phyloP scores from a whole-genome alignment of 768 basidiomycete genomes.

The Termitomyces sp. region DNA sequence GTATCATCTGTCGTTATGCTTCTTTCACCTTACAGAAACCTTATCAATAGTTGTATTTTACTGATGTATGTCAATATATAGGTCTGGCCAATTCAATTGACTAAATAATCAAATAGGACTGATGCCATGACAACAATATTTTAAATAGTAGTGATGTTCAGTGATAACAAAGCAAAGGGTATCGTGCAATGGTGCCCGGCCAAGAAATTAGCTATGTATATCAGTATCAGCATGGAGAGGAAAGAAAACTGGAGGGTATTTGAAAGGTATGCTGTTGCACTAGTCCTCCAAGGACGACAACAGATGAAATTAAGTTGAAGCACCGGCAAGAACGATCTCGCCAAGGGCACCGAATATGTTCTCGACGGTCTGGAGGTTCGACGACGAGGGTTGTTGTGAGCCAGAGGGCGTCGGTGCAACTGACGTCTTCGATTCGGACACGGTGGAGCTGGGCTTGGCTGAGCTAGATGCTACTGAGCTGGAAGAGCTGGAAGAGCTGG shows the following conservation, averaged over 20 bases:
- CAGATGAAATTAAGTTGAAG: slow-evolving; percentile 1
- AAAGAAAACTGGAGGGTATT: not conserved
- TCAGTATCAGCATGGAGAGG: not conserved
- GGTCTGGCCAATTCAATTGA: not conserved
- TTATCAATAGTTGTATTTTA: not conserved
- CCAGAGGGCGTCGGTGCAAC: slow-evolving; percentile 1
- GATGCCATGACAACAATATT: not conserved
- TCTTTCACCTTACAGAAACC: not conserved
- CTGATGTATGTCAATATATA: not conserved
- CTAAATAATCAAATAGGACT: not conserved
- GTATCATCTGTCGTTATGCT: not conserved
- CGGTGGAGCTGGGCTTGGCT: slow-evolving; percentile 4
- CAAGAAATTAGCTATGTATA: not conserved
- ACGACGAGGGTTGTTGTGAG: slow-evolving; percentile 22
- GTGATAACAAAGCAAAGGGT: not conserved
- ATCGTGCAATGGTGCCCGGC: not conserved
- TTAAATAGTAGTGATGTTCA: not conserved
- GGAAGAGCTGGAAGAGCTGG: slow-evolving; percentile 18
- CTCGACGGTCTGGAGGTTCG: slow-evolving; percentile 32
- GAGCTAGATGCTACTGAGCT: slow-evolving; percentile 20
- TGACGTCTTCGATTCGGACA: slow-evolving; percentile 1
- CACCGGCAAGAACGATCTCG: slow-evolving; percentile 28
- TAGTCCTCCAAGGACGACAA: not conserved
- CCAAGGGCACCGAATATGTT: slow-evolving; percentile 34
- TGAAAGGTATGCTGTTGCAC: not conserved